Base-by-base conservation (phyloP, 768 basidiomycete species). In the Udeniomyces megalosporus region DNA sequence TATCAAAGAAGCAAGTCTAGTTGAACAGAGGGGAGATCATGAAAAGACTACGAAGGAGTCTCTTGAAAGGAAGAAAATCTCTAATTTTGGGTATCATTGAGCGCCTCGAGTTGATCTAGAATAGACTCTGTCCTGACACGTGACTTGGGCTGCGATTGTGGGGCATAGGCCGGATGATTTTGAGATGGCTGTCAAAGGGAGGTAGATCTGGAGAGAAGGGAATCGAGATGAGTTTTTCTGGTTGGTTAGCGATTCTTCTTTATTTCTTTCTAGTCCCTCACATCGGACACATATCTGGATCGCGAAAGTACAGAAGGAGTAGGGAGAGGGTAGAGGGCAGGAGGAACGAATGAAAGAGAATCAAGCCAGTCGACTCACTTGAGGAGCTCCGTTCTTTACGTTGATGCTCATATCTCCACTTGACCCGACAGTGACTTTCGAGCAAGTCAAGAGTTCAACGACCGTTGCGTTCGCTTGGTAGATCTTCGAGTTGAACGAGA, bases 321-420 rank as follows among this genome's bases (percentile, higher is more conserved):
- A 4, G 5, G 26, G 26, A 14, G 20, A 26, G 15, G 20, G 14
- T n/a, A 28, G 6, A 12, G 11, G 26, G 3, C 12, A 12, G 29
- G 1, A 28, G 28, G 17, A 22, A 5, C 12, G 32, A 47, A 8
- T 15, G 38, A 29, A n/a, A n/a, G n/a, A n/a, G n/a, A n/a, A n/a
- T n/a, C n/a, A n/a, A n/a, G n/a, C n/a, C n/a, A n/a, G n/a, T n/a
- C 10, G 28, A 58, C 61, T 20, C 20, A 62, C 61, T 55, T 50
- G n/a, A 15, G 61, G 61, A 3, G n/a, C 22, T 2, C 54, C 54
- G 8, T 22, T 26, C 8, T 6, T 12, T 34, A 62, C 46, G 12
- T 35, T 29, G 14, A 56, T 49, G 20, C 24, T 57, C 38, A 58
- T 55, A 10, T 29, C 22, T 17, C 53, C 44, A 15, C 29, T 26